These are phyloP conservation scores for Nepenthes gracilis DNA, from an alignment of 148 eudicot species.

Conservation along the genomic window DNA sequence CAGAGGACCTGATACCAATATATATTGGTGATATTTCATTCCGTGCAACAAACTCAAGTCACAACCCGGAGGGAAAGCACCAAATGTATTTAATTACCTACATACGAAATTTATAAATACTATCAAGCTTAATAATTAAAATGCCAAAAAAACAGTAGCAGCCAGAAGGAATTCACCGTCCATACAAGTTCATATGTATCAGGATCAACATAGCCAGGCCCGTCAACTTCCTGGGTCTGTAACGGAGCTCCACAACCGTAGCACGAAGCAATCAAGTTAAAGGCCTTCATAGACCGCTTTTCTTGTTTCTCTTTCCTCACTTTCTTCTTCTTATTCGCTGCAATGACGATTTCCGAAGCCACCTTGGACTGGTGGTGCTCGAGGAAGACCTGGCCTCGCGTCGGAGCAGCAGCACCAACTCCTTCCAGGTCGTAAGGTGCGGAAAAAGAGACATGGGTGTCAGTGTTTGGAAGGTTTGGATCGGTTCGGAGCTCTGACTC, in stretches of 20 bases:
- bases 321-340: slow-evolving; percentile 31
- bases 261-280: slow-evolving; percentile 32
- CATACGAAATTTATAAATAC: too few species aligned
- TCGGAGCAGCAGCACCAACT: slow-evolving; percentile 58
- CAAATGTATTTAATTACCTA: too few species aligned
- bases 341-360: slow-evolving; percentile 30
- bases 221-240: slow-evolving; percentile 57
- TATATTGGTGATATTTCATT: too few species aligned
- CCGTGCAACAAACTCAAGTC: too few species aligned
- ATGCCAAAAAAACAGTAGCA: neutral
- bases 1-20: too few species aligned
- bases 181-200: slow-evolving; percentile 69
- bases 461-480: slow-evolving; percentile 1
- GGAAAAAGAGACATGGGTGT: slow-evolving; percentile 9
- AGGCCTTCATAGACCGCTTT: slow-evolving; percentile 21
- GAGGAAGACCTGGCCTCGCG: slow-evolving; percentile 62
- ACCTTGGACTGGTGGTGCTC: slow-evolving; percentile 41
- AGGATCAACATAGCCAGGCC: slow-evolving; percentile 78
- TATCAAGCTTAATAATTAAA: neutral
- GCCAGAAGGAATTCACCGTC: neutral
- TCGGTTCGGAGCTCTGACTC: neutral
- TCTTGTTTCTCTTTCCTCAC: slow-evolving; percentile 25
- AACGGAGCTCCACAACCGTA: slow-evolving; percentile 97
- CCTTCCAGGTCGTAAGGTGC: slow-evolving; percentile 32
- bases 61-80: too few species aligned